phyloP scores from a whole-genome alignment of 1,139 yeast species.

The Hyphopichia wangnamkhiaoensis region DNA sequence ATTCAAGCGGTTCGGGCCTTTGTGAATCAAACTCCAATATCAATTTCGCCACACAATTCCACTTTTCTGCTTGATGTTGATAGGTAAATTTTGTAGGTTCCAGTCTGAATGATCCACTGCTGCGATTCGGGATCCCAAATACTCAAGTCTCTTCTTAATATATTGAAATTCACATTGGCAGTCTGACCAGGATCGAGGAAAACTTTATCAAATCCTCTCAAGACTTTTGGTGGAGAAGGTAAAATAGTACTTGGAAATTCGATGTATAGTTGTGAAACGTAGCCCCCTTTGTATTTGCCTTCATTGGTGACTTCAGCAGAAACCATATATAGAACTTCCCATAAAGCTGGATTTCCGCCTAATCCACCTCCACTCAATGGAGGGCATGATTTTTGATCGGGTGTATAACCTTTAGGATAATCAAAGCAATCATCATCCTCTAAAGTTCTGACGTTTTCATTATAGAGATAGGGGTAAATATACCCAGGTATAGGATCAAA shows the following conservation, averaged over 20 bases:
- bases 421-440: slow-evolving; percentile 45
- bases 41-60: slow-evolving; percentile 50
- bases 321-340: slow-evolving; percentile 51
- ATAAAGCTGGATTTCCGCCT: slow-evolving; percentile 50
- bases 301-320: slow-evolving; percentile 49
- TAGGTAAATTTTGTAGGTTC: slow-evolving; percentile 54
- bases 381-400: slow-evolving; percentile 38
- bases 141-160: slow-evolving; percentile 57
- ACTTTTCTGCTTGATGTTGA: slow-evolving; percentile 55
- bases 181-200: slow-evolving; percentile 46
- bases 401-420: slow-evolving; percentile 54
- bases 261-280: slow-evolving; percentile 58
- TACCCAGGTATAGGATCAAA: slow-evolving; percentile 53
- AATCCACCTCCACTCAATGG: slow-evolving; percentile 59
- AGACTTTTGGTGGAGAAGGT: slow-evolving; percentile 50
- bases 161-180: slow-evolving; percentile 41
- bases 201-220: slow-evolving; percentile 64
- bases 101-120: slow-evolving; percentile 63
- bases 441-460: slow-evolving; percentile 43
- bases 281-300: slow-evolving; percentile 53
- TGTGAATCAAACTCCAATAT: no score
- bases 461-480: slow-evolving; percentile 52
- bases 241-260: slow-evolving; percentile 50
- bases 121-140: slow-evolving; percentile 60
- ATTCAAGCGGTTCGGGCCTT: no score